phyloP scores from a whole-genome alignment of 768 basidiomycete species.

The Tubosaeta sp. region DNA sequence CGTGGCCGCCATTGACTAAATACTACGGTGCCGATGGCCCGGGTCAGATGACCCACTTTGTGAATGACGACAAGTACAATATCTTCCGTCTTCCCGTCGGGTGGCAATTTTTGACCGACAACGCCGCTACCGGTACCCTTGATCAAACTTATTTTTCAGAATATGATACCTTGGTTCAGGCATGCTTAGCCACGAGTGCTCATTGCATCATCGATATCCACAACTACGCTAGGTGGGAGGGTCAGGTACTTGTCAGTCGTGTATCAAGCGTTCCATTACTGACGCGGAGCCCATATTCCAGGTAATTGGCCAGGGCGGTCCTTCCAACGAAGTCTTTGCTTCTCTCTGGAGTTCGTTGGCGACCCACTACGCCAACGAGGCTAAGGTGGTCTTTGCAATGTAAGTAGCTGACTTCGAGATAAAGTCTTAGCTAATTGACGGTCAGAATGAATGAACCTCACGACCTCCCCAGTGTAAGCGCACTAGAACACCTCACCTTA shows the following conservation, averaged over 20 bases:
- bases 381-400: constrained; percentile 47
- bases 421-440: neutral
- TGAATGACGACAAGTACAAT: constrained; percentile 49
- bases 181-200: constrained; percentile 45
- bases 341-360: constrained; percentile 51
- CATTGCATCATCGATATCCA: constrained; percentile 55
- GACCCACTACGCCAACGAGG: constrained; percentile 39
- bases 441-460: neutral
- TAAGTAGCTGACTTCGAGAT: constrained; percentile 18
- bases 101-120: constrained; percentile 51
- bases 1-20: neutral
- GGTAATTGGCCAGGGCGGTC: constrained; percentile 63
- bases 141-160: constrained; percentile 41
- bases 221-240: constrained; percentile 58
- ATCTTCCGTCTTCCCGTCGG: constrained; percentile 57
- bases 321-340: constrained; percentile 51
- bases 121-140: constrained; percentile 37
- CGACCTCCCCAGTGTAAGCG: neutral
- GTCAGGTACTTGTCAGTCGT: constrained; percentile 28
- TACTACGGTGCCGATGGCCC: constrained; percentile 7
- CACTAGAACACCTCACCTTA: neutral
- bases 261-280: neutral
- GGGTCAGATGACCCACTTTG: constrained; percentile 64
- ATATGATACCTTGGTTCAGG: constrained; percentile 45
- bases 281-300: constrained; percentile 7